Conservation (phyloP, 768 basidiomycete genomes). For the Tricholomella constricta region DNA sequence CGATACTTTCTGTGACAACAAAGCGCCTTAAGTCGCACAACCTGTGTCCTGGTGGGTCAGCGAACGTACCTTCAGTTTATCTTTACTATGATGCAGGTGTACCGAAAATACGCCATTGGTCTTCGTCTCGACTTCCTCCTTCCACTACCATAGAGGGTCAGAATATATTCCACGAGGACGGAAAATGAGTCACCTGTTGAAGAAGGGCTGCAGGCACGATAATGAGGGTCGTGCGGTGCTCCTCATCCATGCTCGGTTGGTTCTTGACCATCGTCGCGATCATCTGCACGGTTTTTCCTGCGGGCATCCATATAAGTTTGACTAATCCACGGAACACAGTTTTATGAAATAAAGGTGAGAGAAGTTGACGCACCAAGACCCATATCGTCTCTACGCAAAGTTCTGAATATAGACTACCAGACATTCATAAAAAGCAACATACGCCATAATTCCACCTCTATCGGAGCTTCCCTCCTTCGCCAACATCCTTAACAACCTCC, state of each 20-base stretch:
- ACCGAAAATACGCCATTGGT: constrained; percentile 62
- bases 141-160: constrained; percentile 49
- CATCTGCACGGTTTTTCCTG: constrained; percentile 77
- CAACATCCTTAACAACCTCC: constrained; percentile 55
- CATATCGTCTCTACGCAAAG: constrained; percentile 61
- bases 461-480: constrained; percentile 55
- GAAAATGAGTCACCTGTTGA: constrained; percentile 49
- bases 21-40: too few relatives aligned
- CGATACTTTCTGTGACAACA: constrained; percentile 36
- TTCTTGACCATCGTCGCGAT: constrained; percentile 79
- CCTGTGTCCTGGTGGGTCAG: too few relatives aligned
- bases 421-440: constrained; percentile 29
- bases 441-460: constrained; percentile 68
- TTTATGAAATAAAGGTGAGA: too few relatives aligned
- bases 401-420: not conserved
- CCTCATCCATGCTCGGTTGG: constrained; percentile 48
- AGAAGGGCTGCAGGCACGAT: constrained; percentile 78
- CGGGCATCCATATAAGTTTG: too few relatives aligned
- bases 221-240: constrained; percentile 61
- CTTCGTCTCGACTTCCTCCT: constrained; percentile 71
- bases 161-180: not conserved
- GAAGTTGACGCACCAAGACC: constrained; percentile 52
- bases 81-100: constrained; percentile 72
- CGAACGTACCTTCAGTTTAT: constrained; percentile 54
- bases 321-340: too few relatives aligned